Percentiles rank a stretch among this genome's conserved stretches.
phyloP scores from a whole-genome alignment of 164 flowering plant genomes.

The Tinospora cordifolia region DNA sequence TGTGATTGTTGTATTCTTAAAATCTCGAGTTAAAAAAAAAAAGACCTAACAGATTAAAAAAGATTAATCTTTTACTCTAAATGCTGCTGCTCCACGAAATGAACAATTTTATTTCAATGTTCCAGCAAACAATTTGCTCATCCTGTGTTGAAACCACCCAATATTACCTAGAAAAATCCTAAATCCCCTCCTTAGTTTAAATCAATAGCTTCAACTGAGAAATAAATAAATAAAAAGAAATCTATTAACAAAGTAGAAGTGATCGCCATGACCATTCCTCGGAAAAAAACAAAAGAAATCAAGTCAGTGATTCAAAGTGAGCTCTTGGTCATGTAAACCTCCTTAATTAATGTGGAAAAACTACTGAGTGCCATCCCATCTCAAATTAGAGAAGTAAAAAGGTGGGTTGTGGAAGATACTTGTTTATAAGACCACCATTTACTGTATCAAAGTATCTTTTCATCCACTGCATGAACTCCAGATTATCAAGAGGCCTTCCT shows the following conservation, averaged over 20 bases:
- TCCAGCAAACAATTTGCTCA: no score
- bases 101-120: no score
- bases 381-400: neutral
- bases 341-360: neutral
- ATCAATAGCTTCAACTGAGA: no score
- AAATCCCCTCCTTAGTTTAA: no score
- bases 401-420: constrained; percentile 25
- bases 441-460: constrained; percentile 87
- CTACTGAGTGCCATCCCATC: neutral
- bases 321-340: neutral
- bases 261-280: no score
- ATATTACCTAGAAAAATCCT: no score
- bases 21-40: neutral
- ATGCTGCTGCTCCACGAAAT: no score
- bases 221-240: no score
- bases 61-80: neutral
- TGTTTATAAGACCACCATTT: constrained; percentile 44
- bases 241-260: no score
- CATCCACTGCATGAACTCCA: constrained; percentile 99
- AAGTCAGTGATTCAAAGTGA: neutral
- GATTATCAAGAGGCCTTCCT: constrained; percentile 90
- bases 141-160: no score
- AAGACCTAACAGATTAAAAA: neutral
- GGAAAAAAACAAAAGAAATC: neutral
- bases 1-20: neutral